A percentile compares a stretch with the other conserved stretches of the same genome.
These are phyloP conservation scores for Peronospora tabacina DNA, from an alignment of 352 stramenopile species.

Conservation along the genomic window DNA sequence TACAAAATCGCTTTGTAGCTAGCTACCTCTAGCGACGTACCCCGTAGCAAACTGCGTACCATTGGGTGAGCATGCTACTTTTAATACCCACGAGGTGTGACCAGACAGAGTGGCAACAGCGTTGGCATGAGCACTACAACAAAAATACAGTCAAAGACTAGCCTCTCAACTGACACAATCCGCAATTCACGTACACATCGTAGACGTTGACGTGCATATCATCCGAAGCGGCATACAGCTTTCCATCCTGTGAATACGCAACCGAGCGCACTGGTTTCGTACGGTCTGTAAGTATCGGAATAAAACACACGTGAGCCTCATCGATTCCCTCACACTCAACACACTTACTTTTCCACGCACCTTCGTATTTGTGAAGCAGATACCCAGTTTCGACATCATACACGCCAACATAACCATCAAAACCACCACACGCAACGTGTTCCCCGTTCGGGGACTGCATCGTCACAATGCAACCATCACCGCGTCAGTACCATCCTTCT, in stretches of 20 bases:
- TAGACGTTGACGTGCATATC: constrained; percentile 91
- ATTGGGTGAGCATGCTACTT: constrained; percentile 77
- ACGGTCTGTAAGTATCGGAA: constrained; percentile 37
- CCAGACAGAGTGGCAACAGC: constrained; percentile 77
- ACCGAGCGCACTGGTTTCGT: constrained; percentile 85
- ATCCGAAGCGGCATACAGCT: constrained; percentile 84
- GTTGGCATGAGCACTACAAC: constrained; percentile 55
- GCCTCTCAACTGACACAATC: not conserved
- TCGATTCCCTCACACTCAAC: not conserved
- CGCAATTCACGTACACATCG: constrained; percentile 67
- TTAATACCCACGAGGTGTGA: constrained; percentile 86
- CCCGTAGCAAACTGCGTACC: constrained; percentile 79
- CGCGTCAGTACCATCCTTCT: not conserved
- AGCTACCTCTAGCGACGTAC: constrained; percentile 26
- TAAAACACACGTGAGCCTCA: constrained; percentile 6
- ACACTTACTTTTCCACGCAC: constrained; percentile 12
- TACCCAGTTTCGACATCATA: constrained; percentile 75
- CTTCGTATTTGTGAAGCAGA: constrained; percentile 83
- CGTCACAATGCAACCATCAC: constrained; percentile 3
- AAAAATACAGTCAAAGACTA: not conserved
- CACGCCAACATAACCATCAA: constrained; percentile 80
- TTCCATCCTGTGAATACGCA: constrained; percentile 77
- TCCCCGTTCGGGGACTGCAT: constrained; percentile 71
- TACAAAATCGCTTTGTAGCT: not conserved
- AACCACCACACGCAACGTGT: constrained; percentile 70